These are phyloP conservation scores for Arctostaphylos glauca DNA, from an alignment of 148 eudicot genomes.

Conservation along the genomic window DNA sequence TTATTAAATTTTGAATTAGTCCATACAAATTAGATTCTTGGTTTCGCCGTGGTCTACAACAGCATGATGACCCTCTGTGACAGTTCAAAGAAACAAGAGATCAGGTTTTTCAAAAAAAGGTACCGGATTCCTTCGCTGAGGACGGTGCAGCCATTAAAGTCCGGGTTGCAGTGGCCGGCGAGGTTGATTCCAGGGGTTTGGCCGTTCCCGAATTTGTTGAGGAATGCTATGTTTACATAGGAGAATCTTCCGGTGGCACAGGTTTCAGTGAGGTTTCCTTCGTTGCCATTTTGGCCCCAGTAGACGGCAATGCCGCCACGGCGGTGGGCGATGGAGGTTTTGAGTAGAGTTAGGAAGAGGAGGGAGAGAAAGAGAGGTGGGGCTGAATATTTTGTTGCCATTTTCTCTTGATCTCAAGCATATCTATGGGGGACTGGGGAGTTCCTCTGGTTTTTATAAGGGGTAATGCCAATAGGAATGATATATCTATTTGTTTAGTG, in stretches of 20 bases:
- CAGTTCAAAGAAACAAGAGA: not conserved
- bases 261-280: conserved; percentile 47
- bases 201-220: conserved; percentile 49
- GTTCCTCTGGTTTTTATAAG: not conserved
- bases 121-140: conserved; percentile 23
- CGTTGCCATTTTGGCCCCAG: conserved; percentile 75
- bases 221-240: conserved; percentile 58
- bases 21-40: too few species aligned
- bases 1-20: too few species aligned
- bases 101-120: not conserved
- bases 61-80: too few species aligned
- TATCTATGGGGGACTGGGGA: not conserved
- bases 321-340: conserved; percentile 8
- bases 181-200: conserved; percentile 61
- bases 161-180: conserved; percentile 68
- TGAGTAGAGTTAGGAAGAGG: not conserved
- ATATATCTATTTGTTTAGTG: not conserved
- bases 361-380: not conserved
- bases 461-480: not conserved
- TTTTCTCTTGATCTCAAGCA: not conserved
- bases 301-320: conserved; percentile 56
- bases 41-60: not conserved
- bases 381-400: conserved; percentile 13
- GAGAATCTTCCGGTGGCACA: conserved; percentile 57
- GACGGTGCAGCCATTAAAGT: conserved; percentile 32